Percentiles rank a stretch among this genome's conserved stretches.
Conservation (phyloP, 768 basidiomycete genomes). For the Pseudohyphozyma bogoriensis region DNA sequence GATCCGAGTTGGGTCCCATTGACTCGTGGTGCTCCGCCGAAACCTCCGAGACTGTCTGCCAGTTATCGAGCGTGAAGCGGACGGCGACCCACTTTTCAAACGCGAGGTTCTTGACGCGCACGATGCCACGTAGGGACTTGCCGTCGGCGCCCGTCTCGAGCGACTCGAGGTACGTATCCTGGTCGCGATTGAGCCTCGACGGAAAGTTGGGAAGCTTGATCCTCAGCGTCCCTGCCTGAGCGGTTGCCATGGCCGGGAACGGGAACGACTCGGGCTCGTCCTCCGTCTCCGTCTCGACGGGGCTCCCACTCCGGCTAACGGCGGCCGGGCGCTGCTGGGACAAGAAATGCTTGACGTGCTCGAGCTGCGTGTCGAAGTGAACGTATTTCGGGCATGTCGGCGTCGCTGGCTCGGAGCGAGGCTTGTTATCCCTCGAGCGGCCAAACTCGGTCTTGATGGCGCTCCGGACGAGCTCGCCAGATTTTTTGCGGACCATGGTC, state of each 20-base stretch:
- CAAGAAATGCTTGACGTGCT: constrained; percentile 88
- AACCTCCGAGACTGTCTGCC: constrained; percentile 95
- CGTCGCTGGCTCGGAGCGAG: constrained; percentile 62
- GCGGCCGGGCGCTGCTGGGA: constrained; percentile 91
- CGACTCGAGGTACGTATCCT: constrained; percentile 41
- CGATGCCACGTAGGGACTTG: constrained; percentile 54
- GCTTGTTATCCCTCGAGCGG: constrained; percentile 43
- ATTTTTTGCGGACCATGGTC: constrained; percentile 72
- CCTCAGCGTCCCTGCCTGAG: constrained; percentile 35
- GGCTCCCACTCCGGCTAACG: constrained; percentile 81
- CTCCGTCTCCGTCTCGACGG: constrained; percentile 50
- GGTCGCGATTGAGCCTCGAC: constrained; percentile 32
- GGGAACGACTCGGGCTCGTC: constrained; percentile 41
- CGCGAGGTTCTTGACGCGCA: constrained; percentile 73
- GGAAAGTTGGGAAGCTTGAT: constrained; percentile 67
- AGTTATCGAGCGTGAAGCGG: constrained; percentile 84
- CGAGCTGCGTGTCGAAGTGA: constrained; percentile 82
- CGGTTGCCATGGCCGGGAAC: constrained; percentile 34
- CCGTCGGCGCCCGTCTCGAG: constrained; percentile 41
- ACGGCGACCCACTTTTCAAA: constrained; percentile 79
- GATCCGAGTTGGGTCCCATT: constrained; percentile 47
- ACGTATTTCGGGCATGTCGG: constrained; percentile 70
- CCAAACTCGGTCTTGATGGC: constrained; percentile 59
- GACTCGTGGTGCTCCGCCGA: constrained; percentile 57
- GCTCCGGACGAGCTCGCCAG: constrained; percentile 83